These are phyloP conservation scores for Talaromyces proteolyticus DNA, from an alignment of 495 filamentous ascomycete genomes.

Conservation along the genomic window DNA sequence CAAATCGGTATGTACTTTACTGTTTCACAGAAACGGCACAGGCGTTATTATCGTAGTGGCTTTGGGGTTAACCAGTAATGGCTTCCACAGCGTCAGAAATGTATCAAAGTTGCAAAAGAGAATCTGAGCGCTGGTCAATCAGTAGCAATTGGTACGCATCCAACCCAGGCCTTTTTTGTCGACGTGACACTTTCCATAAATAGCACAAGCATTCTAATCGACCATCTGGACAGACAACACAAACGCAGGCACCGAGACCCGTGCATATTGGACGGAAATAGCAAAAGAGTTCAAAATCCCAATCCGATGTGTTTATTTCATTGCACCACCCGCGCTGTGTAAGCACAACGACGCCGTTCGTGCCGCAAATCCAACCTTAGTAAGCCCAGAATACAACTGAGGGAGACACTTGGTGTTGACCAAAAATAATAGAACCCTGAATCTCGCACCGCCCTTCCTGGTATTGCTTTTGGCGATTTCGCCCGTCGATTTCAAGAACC, in stretches of 20 bases:
- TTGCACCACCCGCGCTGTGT: constrained; percentile 63
- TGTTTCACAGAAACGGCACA: too few relatives aligned
- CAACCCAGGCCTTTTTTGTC: too few relatives aligned
- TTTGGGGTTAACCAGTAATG: too few relatives aligned
- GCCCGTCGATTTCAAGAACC: constrained; percentile 65
- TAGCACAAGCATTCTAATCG: too few relatives aligned
- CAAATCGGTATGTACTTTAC: constrained; percentile 58
- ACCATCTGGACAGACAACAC: constrained; percentile 69
- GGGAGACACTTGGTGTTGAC: too few relatives aligned
- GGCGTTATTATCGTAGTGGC: too few relatives aligned
- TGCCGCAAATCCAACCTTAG: constrained; percentile 53
- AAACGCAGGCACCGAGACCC: constrained; percentile 71
- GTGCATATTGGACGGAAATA: constrained; percentile 68
- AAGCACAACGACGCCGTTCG: constrained; percentile 87
- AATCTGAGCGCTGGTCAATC: constrained; percentile 57
- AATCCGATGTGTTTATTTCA: constrained; percentile 84
- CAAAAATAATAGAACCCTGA: constrained; percentile 71
- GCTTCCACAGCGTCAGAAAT: constrained; percentile 76
- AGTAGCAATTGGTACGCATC: constrained; percentile 73
- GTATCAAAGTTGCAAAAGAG: constrained; percentile 68
- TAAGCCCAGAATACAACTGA: constrained; percentile 12
- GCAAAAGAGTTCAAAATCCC: constrained; percentile 64
- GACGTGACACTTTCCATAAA: too few relatives aligned
- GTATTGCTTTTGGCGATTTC: constrained; percentile 74
- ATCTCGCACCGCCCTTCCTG: constrained; percentile 64